phyloP scores from a whole-genome alignment of 176 grass and related monocot genomes.

The Elymus sibiricus region DNA sequence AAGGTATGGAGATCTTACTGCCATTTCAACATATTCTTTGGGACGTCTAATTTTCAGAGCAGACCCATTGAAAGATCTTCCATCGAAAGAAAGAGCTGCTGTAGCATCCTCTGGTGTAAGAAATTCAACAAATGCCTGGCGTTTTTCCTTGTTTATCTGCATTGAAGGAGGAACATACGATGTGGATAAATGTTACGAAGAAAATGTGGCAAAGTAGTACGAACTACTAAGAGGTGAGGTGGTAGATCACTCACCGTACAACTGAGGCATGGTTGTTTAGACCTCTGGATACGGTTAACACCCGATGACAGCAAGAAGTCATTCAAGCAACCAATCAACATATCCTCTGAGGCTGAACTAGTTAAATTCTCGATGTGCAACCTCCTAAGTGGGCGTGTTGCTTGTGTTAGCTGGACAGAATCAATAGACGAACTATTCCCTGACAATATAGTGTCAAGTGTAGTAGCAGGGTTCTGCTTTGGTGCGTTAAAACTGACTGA shows the following conservation, averaged over 20 bases:
- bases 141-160: conserved; percentile 96
- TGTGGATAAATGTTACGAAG: conserved; percentile 4
- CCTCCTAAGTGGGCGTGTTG: conserved; percentile 76
- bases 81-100: conserved; percentile 86
- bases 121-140: conserved; percentile 92
- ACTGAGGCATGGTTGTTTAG: conserved; percentile 83
- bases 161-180: conserved; percentile 17
- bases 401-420: conserved; percentile 85
- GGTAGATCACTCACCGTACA: conserved; percentile 58
- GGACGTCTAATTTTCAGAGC: conserved; percentile 85
- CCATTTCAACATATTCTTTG: conserved; percentile 81
- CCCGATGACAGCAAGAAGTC: conserved; percentile 56
- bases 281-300: conserved; percentile 42
- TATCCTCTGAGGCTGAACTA: conserved; percentile 64
- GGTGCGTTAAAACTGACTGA: conserved; percentile 24
- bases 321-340: conserved; percentile 76
- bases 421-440: conserved; percentile 53
- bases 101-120: conserved; percentile 97
- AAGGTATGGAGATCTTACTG: conserved; percentile 62
- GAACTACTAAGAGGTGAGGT: neutral
- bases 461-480: conserved; percentile 26
- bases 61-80: conserved; percentile 63
- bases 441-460: conserved; percentile 32
- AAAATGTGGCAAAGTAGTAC: conserved; percentile 6
- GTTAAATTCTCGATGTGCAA: conserved; percentile 85